Percentiles rank a stretch among this genome's conserved stretches.
Conservation (phyloP, 768 basidiomycete species). For the Nidularia sp. region DNA sequence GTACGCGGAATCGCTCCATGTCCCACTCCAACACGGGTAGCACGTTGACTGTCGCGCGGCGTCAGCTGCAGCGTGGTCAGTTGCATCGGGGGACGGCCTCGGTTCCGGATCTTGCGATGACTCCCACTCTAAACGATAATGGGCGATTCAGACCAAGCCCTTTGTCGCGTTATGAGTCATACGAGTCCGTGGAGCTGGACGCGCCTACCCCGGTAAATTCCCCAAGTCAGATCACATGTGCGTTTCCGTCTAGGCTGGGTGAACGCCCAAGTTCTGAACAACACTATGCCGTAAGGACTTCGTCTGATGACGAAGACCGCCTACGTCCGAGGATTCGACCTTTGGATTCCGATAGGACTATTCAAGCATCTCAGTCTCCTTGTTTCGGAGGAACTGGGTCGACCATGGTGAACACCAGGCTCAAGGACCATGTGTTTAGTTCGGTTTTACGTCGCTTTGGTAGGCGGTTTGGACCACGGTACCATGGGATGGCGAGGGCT, state of each 20-base stretch:
- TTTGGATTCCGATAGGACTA: conserved; percentile 34
- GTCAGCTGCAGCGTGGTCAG: conserved; percentile 34
- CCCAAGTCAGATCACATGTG: conserved; percentile 26
- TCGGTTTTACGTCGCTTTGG: conserved; percentile 77
- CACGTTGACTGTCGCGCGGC: conserved; percentile 24
- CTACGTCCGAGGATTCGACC: conserved; percentile 32
- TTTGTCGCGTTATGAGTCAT: conserved; percentile 33
- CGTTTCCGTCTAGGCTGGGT: conserved; percentile 23
- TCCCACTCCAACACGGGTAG: conserved; percentile 43
- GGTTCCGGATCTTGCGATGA: conserved; percentile 58
- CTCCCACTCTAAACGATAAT: conserved; percentile 14
- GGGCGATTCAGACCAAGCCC: conserved; percentile 29
- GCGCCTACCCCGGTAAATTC: conserved; percentile 50
- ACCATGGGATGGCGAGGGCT: conserved; percentile 30
- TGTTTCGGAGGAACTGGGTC: conserved; percentile 89
- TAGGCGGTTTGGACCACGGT: conserved; percentile 42
- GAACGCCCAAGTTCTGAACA: conserved; percentile 11
- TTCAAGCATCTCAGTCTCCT: conserved; percentile 34
- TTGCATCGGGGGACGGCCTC: conserved; percentile 58
- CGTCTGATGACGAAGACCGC: conserved; percentile 26
- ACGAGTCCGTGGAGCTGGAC: conserved; percentile 31
- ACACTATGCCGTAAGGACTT: conserved; percentile 5
- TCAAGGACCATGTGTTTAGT: conserved; percentile 95
- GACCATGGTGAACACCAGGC: conserved; percentile 87
- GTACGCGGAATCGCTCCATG: conserved; percentile 42